Base-by-base conservation (phyloP, 352 stramenopile species). In the Phytopythium aichiense region DNA sequence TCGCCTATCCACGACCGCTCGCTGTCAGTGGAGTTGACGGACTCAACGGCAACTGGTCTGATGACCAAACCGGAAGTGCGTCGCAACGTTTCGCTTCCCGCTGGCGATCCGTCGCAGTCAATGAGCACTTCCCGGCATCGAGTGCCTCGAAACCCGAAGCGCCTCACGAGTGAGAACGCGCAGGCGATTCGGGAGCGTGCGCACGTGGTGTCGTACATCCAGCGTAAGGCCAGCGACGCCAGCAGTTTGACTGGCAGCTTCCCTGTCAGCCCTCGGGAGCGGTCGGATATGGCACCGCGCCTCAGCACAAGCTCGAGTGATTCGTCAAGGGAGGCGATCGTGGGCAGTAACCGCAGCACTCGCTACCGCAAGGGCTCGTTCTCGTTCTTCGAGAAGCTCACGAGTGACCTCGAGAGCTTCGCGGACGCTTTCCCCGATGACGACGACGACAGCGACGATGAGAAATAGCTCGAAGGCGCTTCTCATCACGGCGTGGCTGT, bases 341-440 rank as follows among this genome's bases (percentile, higher is more conserved):
- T 74, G 8, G 56, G 58, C 22, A 87, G 73, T 35, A 83, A 63
- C 45, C 73, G 78, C 57, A 87, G 78, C 23, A 66, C 58, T 50
- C 84, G 75, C 28, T 82, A 65, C 64, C 80, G 83, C 33, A 92
- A 89, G 63, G 82, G 86, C 59, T 95, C 87, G 46, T 95, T 95
- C 52, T 92, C 84, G 35, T 95, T 95, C 60, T 92, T 95, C 46
- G 87, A 93, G 57, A 91, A 92, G 61, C 76, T 95, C 31, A 91
- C 87, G 38, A 82, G 72, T 37, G 87, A 95, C 54, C 51, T 91
- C 9, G 82, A 91, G 40, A 83, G 56, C 45, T 75, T 73, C 23
- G 57, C 79, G 0, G 81, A 87, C 54, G 72, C 72, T 33, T 73
- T 72, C 40, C 60, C 75, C 30, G 70, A 76, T 22, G 74, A 87